Percentiles rank a stretch among this genome's conserved stretches.
Conservation (phyloP, 164 flowering plant species). For the Liquidambar formosana region DNA sequence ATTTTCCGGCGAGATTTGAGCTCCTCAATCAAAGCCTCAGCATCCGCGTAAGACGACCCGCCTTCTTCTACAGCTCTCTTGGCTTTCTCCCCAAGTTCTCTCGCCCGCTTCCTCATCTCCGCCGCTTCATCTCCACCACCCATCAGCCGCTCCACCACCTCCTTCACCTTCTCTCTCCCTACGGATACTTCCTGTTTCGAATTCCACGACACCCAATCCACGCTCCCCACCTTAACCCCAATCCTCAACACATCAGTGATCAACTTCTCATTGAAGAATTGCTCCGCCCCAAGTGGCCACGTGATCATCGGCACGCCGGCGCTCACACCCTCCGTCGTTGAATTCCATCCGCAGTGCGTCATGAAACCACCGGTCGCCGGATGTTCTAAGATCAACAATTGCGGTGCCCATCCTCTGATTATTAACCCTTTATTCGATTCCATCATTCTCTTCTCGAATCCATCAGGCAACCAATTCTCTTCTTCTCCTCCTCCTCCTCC, state of each 20-base stretch:
- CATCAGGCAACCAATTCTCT: slow-evolving; percentile 16
- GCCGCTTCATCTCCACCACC: slow-evolving; percentile 13
- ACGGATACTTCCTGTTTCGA: not conserved
- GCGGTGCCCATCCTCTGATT: too few relatives aligned
- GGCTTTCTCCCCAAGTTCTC: slow-evolving; percentile 10
- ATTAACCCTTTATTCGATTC: not conserved
- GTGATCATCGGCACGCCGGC: slow-evolving; percentile 35
- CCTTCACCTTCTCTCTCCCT: not conserved
- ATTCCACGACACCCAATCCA: not conserved
- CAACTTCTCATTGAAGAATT: too few relatives aligned
- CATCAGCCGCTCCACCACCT: slow-evolving; percentile 12
- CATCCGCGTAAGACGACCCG: slow-evolving; percentile 17
- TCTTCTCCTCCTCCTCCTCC: not conserved
- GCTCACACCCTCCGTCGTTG: too few relatives aligned
- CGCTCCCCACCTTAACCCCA: slow-evolving; percentile 24
- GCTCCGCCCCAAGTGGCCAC: slow-evolving; percentile 35
- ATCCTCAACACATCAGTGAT: slow-evolving; percentile 23
- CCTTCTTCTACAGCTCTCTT: slow-evolving; percentile 23
- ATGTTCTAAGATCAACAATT: too few relatives aligned
- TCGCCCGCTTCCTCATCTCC: slow-evolving; percentile 13
- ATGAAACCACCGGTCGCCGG: slow-evolving; percentile 25
- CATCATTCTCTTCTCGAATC: slow-evolving; percentile 27
- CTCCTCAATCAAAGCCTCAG: slow-evolving; percentile 6
- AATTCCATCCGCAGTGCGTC: too few relatives aligned
- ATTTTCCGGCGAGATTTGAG: slow-evolving; percentile 10